Percentiles rank a stretch among this genome's conserved stretches.
Conservation (phyloP, 2,329 filamentous ascomycete genomes). For the Epicoccum nigrum region DNA sequence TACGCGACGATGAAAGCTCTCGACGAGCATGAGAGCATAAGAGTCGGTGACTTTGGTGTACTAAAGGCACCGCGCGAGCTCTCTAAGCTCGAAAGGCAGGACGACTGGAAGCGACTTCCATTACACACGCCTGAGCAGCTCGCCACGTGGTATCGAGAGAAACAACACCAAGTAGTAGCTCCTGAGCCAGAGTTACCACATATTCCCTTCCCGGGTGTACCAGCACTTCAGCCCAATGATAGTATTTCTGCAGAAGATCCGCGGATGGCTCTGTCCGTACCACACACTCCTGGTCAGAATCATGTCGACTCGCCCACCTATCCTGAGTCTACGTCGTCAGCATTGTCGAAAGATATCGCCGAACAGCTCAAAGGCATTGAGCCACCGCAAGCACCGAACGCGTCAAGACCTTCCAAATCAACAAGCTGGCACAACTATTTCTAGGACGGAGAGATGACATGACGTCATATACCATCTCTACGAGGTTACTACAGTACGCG, state of each 20-base stretch:
- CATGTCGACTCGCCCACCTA: neutral
- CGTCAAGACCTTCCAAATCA: conserved; percentile 2
- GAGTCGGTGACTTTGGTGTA: neutral
- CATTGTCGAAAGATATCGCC: conserved; percentile 5
- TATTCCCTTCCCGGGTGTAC: conserved; percentile 7
- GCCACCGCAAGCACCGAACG: conserved; percentile 15
- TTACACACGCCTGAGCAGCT: conserved; percentile 29
- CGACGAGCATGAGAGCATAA: conserved; percentile 5
- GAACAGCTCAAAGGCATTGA: conserved; percentile 14
- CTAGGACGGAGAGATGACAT: neutral
- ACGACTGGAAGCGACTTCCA: conserved; percentile 32
- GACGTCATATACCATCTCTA: neutral
- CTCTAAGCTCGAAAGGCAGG: conserved; percentile 32
- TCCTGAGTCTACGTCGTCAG: conserved; percentile 7
- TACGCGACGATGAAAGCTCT: conserved; percentile 23
- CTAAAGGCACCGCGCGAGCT: conserved; percentile 11
- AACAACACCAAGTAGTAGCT: conserved; percentile 12
- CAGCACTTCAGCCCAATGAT: neutral
- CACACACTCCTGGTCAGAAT: conserved; percentile 1
- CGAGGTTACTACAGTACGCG: too few relatives aligned
- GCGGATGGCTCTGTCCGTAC: conserved; percentile 9
- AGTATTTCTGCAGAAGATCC: neutral
- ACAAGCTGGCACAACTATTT: conserved; percentile 19
- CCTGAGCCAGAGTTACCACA: conserved; percentile 10
- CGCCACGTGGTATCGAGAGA: conserved; percentile 26